Base-by-base conservation (phyloP, 805 yeast genomes). In the Kodamaea restingae region DNA sequence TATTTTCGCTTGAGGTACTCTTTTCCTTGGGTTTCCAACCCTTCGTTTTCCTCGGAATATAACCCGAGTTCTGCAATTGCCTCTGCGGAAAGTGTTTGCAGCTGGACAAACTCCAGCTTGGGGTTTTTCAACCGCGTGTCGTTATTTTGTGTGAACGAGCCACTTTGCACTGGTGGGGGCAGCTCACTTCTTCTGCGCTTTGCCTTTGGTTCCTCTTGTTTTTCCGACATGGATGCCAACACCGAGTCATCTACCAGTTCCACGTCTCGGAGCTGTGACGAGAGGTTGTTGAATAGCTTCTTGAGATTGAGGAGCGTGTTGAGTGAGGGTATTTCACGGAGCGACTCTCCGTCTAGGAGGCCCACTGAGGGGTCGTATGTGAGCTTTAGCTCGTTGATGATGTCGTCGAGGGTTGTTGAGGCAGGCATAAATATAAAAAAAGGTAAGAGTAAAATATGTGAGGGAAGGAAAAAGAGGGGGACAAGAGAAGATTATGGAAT, bases 1-100 rank as follows among this genome's bases (percentile, higher is more conserved):
- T 81, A 88, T 56, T 83, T 84, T 47, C 71, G 72, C 54, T 84
- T 84, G 42, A 84, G 59, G 50, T 75, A 86, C 34, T 85, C 95
- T 30, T 76, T 80, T 5, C 88, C 88, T n/a, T 77, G 78, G 12
- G 78, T 72, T 42, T 77, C 82, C 15, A 78, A 55, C 1, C 84
- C 84, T 34, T 77, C 71, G 21, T 60, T 65, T 38, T 73, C 72
- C 36, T 83, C 90, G 7, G 77, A 70, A 46, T 77, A 86, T 17
- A 86, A 61, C 0, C 86, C 88, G 38, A 86, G 60, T 22, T 74
- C 76, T 3, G 76, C 71, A 10, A 68, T 60, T 0, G 88, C 86
- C 2, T 80, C 77, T 3, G 75, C 67, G 0, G 90, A 84, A 31
- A 84, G 64, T 1, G 83, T 75, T 54, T 83, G 90, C 1, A 86